phyloP scores from a whole-genome alignment of 73 alveolate genomes.

The Paramecium bursaria region DNA sequence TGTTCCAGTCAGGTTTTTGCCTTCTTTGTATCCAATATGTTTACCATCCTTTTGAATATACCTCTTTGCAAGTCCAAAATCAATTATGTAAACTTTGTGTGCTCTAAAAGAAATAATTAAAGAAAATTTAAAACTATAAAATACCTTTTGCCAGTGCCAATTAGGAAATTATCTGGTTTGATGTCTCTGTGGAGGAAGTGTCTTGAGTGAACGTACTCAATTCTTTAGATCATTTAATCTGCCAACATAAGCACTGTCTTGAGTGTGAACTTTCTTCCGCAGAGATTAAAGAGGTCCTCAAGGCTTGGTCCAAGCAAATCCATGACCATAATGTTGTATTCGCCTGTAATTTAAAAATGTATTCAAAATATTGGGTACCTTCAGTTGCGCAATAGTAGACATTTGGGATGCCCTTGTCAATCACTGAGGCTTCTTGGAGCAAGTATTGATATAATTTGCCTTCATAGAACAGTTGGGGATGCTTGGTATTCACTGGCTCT shows the following conservation, averaged over 20 bases:
- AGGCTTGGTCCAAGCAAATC: slow-evolving; percentile 76
- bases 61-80: slow-evolving; percentile 89
- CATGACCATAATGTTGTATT: slow-evolving; percentile 76
- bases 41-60: slow-evolving; percentile 74
- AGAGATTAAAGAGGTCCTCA: slow-evolving; percentile 76
- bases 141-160: slow-evolving; percentile 80
- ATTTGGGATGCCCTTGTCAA: slow-evolving; percentile 71
- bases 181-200: slow-evolving; percentile 83
- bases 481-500: slow-evolving; percentile 71
- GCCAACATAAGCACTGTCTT: slow-evolving; percentile 75
- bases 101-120: slow-evolving; percentile 31
- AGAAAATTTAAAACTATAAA: no score
- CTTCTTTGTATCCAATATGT: slow-evolving; percentile 72
- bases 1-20: slow-evolving; percentile 85
- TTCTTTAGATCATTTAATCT: slow-evolving; percentile 78
- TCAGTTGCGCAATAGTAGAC: slow-evolving; percentile 65
- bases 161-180: slow-evolving; percentile 86
- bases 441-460: slow-evolving; percentile 61
- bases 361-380: slow-evolving; percentile 14
- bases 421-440: slow-evolving; percentile 64
- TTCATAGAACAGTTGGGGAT: slow-evolving; percentile 20
- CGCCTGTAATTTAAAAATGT: slow-evolving; percentile 68
- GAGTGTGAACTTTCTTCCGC: slow-evolving; percentile 76
- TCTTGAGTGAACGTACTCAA: slow-evolving; percentile 84
- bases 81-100: slow-evolving; percentile 80